A percentile compares a stretch with the other conserved stretches of the same genome.
These are phyloP conservation scores for Lactarius pseudohatsudake DNA, from an alignment of 768 basidiomycete species.

Conservation along the genomic window DNA sequence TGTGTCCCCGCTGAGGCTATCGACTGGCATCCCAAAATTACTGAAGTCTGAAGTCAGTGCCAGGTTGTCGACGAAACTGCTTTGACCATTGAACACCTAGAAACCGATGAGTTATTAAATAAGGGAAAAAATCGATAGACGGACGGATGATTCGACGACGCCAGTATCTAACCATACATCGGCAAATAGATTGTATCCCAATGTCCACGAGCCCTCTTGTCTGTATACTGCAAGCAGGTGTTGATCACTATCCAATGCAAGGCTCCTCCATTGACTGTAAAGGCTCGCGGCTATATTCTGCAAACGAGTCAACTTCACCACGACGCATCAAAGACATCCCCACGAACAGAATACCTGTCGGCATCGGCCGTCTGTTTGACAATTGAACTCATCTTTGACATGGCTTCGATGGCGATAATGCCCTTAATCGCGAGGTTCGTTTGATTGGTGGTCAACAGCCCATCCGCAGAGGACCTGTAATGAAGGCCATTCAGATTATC, in stretches of 20 bases:
- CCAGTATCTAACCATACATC: background rate
- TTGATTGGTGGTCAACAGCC: background rate
- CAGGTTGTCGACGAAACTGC: slow-evolving; percentile 49
- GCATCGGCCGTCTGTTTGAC: background rate
- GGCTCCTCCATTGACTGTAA: background rate
- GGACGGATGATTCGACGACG: background rate
- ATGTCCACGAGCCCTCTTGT: background rate
- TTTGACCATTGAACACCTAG: slow-evolving; percentile 50
- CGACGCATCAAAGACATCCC: background rate
- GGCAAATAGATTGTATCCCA: background rate
- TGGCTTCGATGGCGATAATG: background rate
- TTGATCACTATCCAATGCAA: background rate
- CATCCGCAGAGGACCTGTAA: background rate
- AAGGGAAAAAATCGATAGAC: too few species aligned
- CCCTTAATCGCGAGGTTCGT: background rate
- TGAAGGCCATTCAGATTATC: background rate
- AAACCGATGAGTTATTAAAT: too few species aligned
- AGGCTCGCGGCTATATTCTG: background rate
- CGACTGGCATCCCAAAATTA: background rate
- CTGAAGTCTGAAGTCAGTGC: background rate
- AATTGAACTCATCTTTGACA: background rate
- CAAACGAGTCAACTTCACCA: background rate
- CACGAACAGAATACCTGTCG: background rate
- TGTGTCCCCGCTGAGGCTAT: background rate
- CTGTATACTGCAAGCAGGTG: background rate